Evolutionary conservation across 331 rosid species (phyloP), one percentile per base, ranked within the genome.

Genomic region (Spiraea crenata): DNA sequence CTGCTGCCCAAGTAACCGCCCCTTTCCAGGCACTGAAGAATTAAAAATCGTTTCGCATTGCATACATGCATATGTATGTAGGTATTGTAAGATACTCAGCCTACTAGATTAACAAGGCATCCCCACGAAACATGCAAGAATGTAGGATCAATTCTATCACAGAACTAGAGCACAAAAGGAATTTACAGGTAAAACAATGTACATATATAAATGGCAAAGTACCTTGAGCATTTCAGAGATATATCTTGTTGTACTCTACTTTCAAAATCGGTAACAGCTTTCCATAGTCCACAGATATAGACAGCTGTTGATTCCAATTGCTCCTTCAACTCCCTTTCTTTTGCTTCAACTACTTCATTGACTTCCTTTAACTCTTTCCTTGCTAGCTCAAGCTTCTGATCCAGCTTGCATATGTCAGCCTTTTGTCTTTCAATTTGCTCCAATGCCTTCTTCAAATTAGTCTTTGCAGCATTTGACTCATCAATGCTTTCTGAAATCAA

Each of bases 181-280:
- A 37, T 35, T 37, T 59, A 37, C 25, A 59, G 0, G 31, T 50
- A 50, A 38, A 59, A 7, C 46, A 59, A 7, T 59, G 31, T 44
- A 8, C 15, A 38, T 31, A 5, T 6, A 44, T 35, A 17, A 51
- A 8, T 6, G 52, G 57, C 37, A 39, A 73, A 79, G 83, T 91
- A 95, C 99, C 99, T 95, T 69, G 52, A 75, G 69, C 78, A 71
- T 66, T 82, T 86, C 82, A 77, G 78, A 60, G 88, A 91, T 63
- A 95, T 78, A 77, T 82, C 83, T 79, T 80, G 79, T 12, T 81
- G 81, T 19, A 88, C 89, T 79, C 68, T 75, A 73, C 69, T 71
- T 81, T 91, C 98, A 72, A 91, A 88, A 76, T 72, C 85, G 48
- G 41, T 58, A 74, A 86, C 59, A 16, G 63, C 64, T 65, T 70